These are phyloP conservation scores for Claviceps purpurea DNA, from an alignment of 2,329 filamentous ascomycete species.

Conservation along the genomic window DNA sequence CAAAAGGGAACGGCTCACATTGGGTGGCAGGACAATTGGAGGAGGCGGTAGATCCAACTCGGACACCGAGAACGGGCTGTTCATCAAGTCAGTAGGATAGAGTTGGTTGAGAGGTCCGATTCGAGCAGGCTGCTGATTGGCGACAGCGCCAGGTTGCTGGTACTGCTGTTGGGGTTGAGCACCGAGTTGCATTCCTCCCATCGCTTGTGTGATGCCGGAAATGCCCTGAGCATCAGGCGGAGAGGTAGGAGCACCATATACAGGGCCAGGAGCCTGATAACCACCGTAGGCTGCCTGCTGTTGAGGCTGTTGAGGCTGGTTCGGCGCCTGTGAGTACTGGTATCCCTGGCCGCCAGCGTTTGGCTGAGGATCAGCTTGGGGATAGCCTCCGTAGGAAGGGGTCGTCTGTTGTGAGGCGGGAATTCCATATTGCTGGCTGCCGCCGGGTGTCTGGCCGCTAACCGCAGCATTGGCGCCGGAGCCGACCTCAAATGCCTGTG, in stretches of 20 bases:
- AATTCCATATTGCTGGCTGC: conserved; percentile 32
- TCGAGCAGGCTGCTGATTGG: conserved; percentile 23
- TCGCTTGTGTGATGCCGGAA: conserved; percentile 67
- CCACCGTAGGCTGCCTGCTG: conserved; percentile 27
- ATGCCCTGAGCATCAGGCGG: conserved; percentile 33
- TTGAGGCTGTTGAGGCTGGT: conserved; percentile 29
- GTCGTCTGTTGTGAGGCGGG: conserved; percentile 26
- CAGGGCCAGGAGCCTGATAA: conserved; percentile 39
- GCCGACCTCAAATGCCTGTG: conserved; percentile 87
- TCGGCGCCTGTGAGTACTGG: conserved; percentile 30
- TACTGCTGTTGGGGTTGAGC: conserved; percentile 28
- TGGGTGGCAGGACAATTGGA: conserved; percentile 77
- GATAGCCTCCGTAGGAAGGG: conserved; percentile 46
- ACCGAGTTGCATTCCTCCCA: conserved; percentile 75
- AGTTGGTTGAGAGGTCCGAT: conserved; percentile 64
- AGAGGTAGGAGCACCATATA: conserved; percentile 36
- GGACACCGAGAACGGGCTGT: conserved; percentile 84
- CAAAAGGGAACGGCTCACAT: conserved; percentile 46
- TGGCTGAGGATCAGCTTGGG: conserved; percentile 32
- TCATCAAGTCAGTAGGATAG: conserved; percentile 81
- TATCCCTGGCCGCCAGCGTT: conserved; percentile 25
- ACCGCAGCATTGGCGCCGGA: conserved; percentile 64
- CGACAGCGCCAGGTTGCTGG: conserved; percentile 29
- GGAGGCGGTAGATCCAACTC: conserved; percentile 88
- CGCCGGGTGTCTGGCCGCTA: conserved; percentile 31